Conservation (phyloP, 2,329 filamentous ascomycete species). For the Ascochyta fabae region DNA sequence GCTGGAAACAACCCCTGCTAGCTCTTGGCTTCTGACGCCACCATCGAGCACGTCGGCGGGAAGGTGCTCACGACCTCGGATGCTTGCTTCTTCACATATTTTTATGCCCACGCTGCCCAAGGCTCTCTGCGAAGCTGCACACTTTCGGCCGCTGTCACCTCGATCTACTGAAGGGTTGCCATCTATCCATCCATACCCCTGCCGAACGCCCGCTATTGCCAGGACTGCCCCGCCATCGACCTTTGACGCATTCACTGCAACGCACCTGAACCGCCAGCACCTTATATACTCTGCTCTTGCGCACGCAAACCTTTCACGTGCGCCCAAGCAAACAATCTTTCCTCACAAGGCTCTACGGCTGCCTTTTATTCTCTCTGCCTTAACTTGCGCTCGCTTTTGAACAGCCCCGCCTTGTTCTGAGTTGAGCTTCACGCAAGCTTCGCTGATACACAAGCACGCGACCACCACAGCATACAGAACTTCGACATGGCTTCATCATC, state of each 20-base stretch:
- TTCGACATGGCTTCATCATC: constrained; percentile 46
- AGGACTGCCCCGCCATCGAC: constrained; percentile 26
- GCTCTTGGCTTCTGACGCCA: constrained; percentile 35
- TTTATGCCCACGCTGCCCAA: constrained; percentile 13
- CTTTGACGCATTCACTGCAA: constrained; percentile 22
- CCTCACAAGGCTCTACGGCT: neutral
- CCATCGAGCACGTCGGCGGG: constrained; percentile 31
- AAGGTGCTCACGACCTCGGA: constrained; percentile 29
- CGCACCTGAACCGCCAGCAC: constrained; percentile 22
- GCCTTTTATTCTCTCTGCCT: constrained; percentile 1
- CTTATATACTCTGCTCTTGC: neutral
- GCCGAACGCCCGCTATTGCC: constrained; percentile 10
- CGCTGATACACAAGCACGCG: constrained; percentile 14
- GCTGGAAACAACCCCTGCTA: constrained; percentile 24
- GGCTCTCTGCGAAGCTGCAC: constrained; percentile 22
- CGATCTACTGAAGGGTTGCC: constrained; percentile 3
- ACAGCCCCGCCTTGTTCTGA: constrained; percentile 9
- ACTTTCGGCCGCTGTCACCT: constrained; percentile 16
- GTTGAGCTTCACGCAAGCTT: constrained; percentile 11
- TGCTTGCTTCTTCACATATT: constrained; percentile 34
- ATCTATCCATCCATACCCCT: constrained; percentile 9
- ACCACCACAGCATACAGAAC: constrained; percentile 5
- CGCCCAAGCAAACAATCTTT: neutral
- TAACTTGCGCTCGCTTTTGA: constrained; percentile 4
- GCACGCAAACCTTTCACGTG: constrained; percentile 5